These are phyloP conservation scores for Perkinsus olseni DNA, from an alignment of 169 alveolate genomes.

Conservation along the genomic window DNA sequence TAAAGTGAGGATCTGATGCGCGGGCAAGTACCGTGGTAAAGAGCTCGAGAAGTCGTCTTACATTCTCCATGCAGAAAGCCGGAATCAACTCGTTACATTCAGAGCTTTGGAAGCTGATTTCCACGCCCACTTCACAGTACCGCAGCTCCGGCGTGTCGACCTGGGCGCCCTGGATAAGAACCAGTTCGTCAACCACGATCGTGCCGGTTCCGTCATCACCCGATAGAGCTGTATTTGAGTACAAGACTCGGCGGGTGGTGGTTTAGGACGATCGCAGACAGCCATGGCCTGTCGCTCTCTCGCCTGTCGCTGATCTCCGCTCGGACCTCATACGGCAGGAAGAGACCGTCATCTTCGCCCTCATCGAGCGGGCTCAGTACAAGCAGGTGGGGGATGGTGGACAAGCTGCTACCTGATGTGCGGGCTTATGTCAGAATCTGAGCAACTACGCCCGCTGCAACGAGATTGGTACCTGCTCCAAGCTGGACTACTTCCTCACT, in stretches of 20 bases:
- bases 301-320: neutral
- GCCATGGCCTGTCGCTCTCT: neutral
- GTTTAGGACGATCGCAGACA: neutral
- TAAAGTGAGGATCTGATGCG: neutral
- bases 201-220: neutral
- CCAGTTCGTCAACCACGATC: neutral
- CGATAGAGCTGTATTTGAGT: neutral
- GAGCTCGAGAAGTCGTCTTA: no score
- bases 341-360: constrained; percentile 9
- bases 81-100: no score
- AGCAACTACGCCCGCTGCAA: neutral
- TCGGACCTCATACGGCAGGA: constrained; percentile 1
- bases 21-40: neutral
- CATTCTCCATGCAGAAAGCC: no score
- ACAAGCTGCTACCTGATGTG: no score
- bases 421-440: neutral
- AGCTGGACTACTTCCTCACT: constrained; percentile 3
- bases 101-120: no score
- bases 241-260: neutral
- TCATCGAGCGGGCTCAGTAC: neutral
- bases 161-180: neutral
- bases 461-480: neutral
- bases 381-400: neutral
- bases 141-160: neutral
- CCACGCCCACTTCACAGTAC: no score